phyloP scores from a whole-genome alignment of 352 stramenopile species.

The Phytophthora capsici region DNA sequence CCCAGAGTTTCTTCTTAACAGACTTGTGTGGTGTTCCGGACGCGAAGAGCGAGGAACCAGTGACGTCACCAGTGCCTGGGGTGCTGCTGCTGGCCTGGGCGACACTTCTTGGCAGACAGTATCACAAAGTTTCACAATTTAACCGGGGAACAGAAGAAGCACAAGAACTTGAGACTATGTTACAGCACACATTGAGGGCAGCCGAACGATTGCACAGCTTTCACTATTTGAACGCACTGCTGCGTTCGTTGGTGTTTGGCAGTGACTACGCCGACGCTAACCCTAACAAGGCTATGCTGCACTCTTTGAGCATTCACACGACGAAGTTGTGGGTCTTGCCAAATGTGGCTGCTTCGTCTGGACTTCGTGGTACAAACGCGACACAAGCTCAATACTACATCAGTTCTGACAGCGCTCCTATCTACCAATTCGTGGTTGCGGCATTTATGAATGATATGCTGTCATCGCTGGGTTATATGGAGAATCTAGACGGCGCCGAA shows the following conservation, averaged over 20 bases:
- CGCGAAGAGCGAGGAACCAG: slow-evolving; percentile 11
- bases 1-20: slow-evolving; percentile 41
- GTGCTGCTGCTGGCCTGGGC: slow-evolving; percentile 66
- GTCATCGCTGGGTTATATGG: slow-evolving; percentile 56
- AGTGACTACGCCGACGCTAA: slow-evolving; percentile 33
- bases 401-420: slow-evolving; percentile 18
- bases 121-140: slow-evolving; percentile 21
- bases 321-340: slow-evolving; percentile 48
- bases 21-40: slow-evolving; percentile 17
- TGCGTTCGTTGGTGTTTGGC: slow-evolving; percentile 51
- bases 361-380: slow-evolving; percentile 9
- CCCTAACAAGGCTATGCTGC: slow-evolving; percentile 26
- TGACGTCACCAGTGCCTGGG: slow-evolving; percentile 39
- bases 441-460: slow-evolving; percentile 68
- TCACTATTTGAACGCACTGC: slow-evolving; percentile 56
- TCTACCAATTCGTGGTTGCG: slow-evolving; percentile 64
- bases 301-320: slow-evolving; percentile 26
- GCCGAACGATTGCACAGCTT: slow-evolving; percentile 59
- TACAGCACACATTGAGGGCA: slow-evolving; percentile 50
- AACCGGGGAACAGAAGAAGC: slow-evolving; percentile 18
- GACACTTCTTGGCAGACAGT: slow-evolving; percentile 56
- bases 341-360: slow-evolving; percentile 15
- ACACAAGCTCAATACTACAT: slow-evolving; percentile 1
- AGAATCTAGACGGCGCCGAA: slow-evolving; percentile 46
- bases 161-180: slow-evolving; percentile 38